Percentiles rank a stretch among this genome's conserved stretches.
These are phyloP conservation scores for Catharanthus roseus DNA, from an alignment of 257 asterid species.

Conservation along the genomic window DNA sequence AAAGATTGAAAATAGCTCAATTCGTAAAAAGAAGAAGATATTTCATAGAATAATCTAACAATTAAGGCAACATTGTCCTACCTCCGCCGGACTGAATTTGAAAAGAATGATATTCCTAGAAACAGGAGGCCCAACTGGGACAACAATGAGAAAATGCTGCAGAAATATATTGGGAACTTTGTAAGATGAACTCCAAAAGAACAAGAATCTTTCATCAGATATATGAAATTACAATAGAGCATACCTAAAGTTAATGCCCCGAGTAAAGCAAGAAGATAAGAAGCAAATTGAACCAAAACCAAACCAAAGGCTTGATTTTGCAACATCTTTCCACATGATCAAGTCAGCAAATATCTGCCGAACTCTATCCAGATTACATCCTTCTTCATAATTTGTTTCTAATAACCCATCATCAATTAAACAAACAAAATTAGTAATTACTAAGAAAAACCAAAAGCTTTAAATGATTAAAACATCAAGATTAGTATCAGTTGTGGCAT, in stretches of 20 bases:
- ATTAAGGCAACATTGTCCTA: constrained; percentile 16
- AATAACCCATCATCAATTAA: background rate
- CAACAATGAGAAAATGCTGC: constrained; percentile 72
- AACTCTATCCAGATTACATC: constrained; percentile 45
- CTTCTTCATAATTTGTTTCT: constrained; percentile 41
- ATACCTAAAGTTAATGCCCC: constrained; percentile 66
- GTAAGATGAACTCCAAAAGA: background rate
- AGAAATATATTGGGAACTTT: constrained; percentile 5
- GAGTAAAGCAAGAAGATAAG: constrained; percentile 72
- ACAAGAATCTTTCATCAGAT: background rate
- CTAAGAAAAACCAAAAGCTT: background rate
- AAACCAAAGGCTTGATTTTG: constrained; percentile 96
- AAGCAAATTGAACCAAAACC: constrained; percentile 84
- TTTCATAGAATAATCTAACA: background rate
- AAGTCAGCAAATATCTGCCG: constrained; percentile 49
- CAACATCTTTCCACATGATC: constrained; percentile 91
- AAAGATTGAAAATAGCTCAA: constrained; percentile 14
- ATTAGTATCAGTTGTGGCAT: constrained; percentile 17
- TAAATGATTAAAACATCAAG: background rate
- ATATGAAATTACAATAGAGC: background rate
- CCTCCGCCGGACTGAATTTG: constrained; percentile 70
- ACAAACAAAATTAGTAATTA: constrained; percentile 1
- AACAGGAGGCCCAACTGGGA: constrained; percentile 76
- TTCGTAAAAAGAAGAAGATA: background rate
- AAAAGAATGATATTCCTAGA: constrained; percentile 66